Conservation (phyloP, 257 asterid species). For the Galeopsis tetrahit region DNA sequence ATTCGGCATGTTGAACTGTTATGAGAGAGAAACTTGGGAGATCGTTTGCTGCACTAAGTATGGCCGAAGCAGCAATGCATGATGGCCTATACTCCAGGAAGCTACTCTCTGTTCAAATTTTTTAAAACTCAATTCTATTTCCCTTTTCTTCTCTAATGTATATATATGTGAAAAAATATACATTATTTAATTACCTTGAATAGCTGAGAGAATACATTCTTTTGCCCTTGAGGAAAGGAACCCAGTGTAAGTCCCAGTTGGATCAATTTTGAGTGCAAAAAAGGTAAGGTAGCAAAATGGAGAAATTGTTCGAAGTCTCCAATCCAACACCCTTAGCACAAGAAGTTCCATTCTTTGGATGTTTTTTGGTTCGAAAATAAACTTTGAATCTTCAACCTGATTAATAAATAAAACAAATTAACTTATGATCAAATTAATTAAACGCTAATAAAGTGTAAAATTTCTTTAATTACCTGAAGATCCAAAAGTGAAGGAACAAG, state of each 20-base stretch:
- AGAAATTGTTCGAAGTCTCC: conserved; percentile 87
- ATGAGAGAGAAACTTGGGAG: conserved; percentile 71
- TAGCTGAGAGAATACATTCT: conserved; percentile 62
- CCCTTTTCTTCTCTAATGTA: neutral
- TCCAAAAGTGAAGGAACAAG: conserved; percentile 92
- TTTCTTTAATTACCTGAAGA: conserved; percentile 64
- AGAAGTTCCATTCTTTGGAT: conserved; percentile 87
- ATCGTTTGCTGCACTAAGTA: conserved; percentile 78
- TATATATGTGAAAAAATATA: neutral
- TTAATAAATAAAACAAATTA: no score
- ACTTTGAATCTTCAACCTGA: conserved; percentile 82
- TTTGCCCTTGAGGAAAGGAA: conserved; percentile 73
- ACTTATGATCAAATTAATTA: neutral
- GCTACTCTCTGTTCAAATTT: conserved; percentile 56
- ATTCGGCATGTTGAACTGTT: conserved; percentile 77
- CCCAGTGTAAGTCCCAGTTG: conserved; percentile 61
- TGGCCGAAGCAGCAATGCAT: conserved; percentile 86
- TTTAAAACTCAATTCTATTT: no score
- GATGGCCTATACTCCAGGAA: conserved; percentile 85
- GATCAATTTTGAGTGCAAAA: conserved; percentile 81
- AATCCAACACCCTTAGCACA: conserved; percentile 72
- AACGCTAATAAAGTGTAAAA: neutral
- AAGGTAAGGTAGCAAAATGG: conserved; percentile 76
- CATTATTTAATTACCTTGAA: conserved; percentile 57
- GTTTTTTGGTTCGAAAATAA: conserved; percentile 75